A percentile compares a stretch with the other conserved stretches of the same genome.
These are phyloP conservation scores for Entomortierella chlamydospora DNA, from an alignment of 192 early-diverging fungal genomes.

Conservation along the genomic window DNA sequence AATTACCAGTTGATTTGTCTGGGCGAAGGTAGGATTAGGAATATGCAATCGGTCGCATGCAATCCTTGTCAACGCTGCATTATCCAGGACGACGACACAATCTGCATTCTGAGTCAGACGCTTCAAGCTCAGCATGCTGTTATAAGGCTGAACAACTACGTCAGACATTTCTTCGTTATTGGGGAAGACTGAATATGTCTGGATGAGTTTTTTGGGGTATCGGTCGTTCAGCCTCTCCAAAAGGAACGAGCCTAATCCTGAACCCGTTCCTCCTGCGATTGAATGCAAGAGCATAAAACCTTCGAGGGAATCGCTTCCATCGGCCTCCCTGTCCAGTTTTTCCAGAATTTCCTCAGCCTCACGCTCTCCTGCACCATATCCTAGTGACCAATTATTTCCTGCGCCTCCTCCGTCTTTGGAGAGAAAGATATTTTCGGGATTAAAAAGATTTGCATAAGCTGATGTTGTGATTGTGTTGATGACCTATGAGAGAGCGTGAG, in stretches of 20 bases:
- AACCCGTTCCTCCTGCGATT: constrained; percentile 99
- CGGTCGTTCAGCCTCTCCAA: constrained; percentile 93
- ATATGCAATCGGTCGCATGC: constrained; percentile 94
- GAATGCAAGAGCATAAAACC: constrained; percentile 98
- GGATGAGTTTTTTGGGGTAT: constrained; percentile 97
- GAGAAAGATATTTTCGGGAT: constrained; percentile 96
- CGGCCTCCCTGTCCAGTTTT: constrained; percentile 97
- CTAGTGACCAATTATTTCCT: constrained; percentile 97
- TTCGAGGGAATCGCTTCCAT: constrained; percentile 94
- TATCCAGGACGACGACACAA: constrained; percentile 97
- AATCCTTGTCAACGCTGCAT: constrained; percentile 93
- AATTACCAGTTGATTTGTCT: constrained; percentile 93
- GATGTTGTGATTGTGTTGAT: constrained; percentile 92
- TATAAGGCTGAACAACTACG: constrained; percentile 98
- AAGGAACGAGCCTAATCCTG: constrained; percentile 93
- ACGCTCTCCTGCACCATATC: constrained; percentile 88
- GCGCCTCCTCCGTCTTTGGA: constrained; percentile 96
- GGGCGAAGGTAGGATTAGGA: constrained; percentile 92
- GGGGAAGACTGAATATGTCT: constrained; percentile 98
- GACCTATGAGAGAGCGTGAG: constrained; percentile 60
- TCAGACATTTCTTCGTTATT: constrained; percentile 95
- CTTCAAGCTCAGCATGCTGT: constrained; percentile 93
- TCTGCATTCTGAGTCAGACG: constrained; percentile 93
- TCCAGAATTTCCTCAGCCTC: constrained; percentile 94
- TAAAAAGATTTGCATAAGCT: constrained; percentile 92